Base-by-base conservation (phyloP, 2,329 filamentous ascomycete species). In the Paraphaeosphaeria sporulosa region DNA sequence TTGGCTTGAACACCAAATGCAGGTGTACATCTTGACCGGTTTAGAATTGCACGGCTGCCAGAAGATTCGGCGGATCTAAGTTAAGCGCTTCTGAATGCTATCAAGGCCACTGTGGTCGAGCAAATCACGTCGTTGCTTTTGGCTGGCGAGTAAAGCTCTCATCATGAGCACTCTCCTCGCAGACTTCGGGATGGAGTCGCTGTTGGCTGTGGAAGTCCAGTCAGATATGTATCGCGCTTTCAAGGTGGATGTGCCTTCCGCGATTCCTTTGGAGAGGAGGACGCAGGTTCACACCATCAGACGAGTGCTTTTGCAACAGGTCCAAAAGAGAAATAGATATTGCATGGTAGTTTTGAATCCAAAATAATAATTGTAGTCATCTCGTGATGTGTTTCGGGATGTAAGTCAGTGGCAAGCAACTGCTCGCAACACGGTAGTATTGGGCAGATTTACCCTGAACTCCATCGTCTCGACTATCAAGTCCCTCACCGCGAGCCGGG, bases 401-500 rank as follows among this genome's bases (percentile, higher is more conserved):
- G n/a, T n/a, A n/a, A n/a, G n/a, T n/a, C n/a, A n/a, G n/a, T n/a
- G n/a, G n/a, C n/a, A n/a, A n/a, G n/a, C n/a, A n/a, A n/a, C n/a
- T n/a, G n/a, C n/a, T n/a, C n/a, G n/a, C n/a, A n/a, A n/a, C n/a
- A n/a, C n/a, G n/a, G n/a, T n/a, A n/a, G n/a, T n/a, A n/a, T n/a
- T n/a, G n/a, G n/a, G n/a, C n/a, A n/a, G n/a, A n/a, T n/a, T n/a
- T n/a, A n/a, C n/a, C n/a, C n/a, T n/a, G n/a, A n/a, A n/a, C n/a
- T n/a, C 80, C 72, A 58, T 80, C 79, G 21, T 79, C 61, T 21
- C 77, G 62, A 5, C 70, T 80, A 80, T 0, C 70, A 77, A 57
- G 80, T 73, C 0, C 25, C 3, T 27, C 25, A 3, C 25, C 25
- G 25, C 6, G 25, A 27, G 25, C 25, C 25, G 3, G 25, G 25